Evolutionary conservation across 179 eudicot species (phyloP).

Genomic region (Camellia oleifera): DNA sequence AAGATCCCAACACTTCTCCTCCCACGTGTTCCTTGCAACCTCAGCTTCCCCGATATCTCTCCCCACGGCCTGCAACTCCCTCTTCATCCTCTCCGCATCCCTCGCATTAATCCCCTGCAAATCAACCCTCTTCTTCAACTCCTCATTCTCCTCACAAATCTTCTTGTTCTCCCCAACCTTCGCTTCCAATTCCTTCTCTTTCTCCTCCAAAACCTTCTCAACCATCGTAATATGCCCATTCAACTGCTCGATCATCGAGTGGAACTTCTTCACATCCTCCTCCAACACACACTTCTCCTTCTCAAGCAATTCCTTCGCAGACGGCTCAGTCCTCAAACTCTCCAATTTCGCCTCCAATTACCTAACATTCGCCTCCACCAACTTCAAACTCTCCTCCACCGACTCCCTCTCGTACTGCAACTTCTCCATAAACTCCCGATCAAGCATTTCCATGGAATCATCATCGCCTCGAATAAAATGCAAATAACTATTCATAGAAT

Average conservation of each 20-base stretch:
- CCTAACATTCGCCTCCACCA: conserved; percentile 31
- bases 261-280: conserved; percentile 58
- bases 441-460: conserved; percentile 45
- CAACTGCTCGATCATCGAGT: conserved; percentile 38
- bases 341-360: conserved; percentile 47
- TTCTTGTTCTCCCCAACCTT: conserved; percentile 49
- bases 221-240: conserved; percentile 34
- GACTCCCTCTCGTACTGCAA: conserved; percentile 36
- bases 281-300: conserved; percentile 45
- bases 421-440: conserved; percentile 40
- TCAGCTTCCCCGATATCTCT: conserved; percentile 80
- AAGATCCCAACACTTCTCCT: conserved; percentile 83
- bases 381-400: conserved; percentile 29
- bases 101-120: conserved; percentile 64
- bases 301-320: conserved; percentile 53
- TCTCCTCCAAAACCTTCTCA: conserved; percentile 59
- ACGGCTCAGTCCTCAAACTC: conserved; percentile 46
- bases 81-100: conserved; percentile 94
- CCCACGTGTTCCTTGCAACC: conserved; percentile 60
- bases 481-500: conserved; percentile 46
- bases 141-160: conserved; percentile 70
- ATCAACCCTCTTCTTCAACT: conserved; percentile 62
- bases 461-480: conserved; percentile 71
- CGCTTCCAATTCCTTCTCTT: conserved; percentile 55
- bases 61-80: conserved; percentile 72